Evolutionary conservation across 805 yeast species (phyloP).

Genomic region (Debaryomyces maramus): DNA sequence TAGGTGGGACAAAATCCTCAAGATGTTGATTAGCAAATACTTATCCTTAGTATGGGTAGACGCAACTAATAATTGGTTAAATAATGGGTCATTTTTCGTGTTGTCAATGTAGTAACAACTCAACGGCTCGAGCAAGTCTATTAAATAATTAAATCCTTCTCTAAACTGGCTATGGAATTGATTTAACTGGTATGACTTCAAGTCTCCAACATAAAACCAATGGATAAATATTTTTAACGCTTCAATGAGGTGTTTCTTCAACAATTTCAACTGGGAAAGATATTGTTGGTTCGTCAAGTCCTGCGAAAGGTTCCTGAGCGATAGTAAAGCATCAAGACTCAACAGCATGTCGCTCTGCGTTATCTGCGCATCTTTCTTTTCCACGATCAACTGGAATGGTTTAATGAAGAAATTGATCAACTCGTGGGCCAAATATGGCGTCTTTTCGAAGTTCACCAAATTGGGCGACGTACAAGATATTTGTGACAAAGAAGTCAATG

Average conservation of each 20-base stretch:
- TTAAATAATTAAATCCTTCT: constrained; percentile 64
- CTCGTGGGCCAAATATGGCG: constrained; percentile 44
- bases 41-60: constrained; percentile 63
- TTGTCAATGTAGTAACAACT: constrained; percentile 81
- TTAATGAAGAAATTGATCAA: constrained; percentile 35
- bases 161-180: constrained; percentile 35
- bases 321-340: constrained; percentile 53
- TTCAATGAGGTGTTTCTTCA: constrained; percentile 47
- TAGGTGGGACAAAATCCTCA: constrained; percentile 78
- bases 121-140: constrained; percentile 83
- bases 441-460: constrained; percentile 45
- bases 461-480: constrained; percentile 53
- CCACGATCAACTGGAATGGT: constrained; percentile 29
- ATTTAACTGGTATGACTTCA: constrained; percentile 17
- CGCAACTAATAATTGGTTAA: constrained; percentile 53
- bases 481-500: constrained; percentile 54
- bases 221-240: constrained; percentile 41
- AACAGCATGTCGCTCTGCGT: constrained; percentile 21
- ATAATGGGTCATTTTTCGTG: constrained; percentile 65
- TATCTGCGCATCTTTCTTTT: constrained; percentile 15
- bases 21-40: constrained; percentile 61
- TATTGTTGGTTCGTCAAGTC: constrained; percentile 81
- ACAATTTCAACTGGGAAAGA: constrained; percentile 54
- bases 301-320: constrained; percentile 79
- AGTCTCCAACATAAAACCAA: constrained; percentile 30